phyloP scores from a whole-genome alignment of 2,329 filamentous ascomycete species.

The Penicillium thymicola region DNA sequence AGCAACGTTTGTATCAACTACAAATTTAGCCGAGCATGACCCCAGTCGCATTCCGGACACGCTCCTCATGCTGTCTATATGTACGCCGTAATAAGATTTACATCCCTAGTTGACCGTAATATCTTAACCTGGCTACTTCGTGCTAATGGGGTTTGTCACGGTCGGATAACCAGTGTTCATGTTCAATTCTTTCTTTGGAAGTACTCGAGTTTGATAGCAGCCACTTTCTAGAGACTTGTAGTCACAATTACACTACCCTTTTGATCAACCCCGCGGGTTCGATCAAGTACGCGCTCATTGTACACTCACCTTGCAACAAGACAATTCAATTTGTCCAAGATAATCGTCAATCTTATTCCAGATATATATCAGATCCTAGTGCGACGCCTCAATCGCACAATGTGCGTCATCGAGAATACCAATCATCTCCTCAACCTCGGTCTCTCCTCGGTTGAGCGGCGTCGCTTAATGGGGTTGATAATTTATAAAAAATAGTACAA shows the following conservation, averaged over 20 bases:
- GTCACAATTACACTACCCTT: neutral
- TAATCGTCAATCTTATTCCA: neutral
- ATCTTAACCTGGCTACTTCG: neutral
- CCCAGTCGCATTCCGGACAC: constrained; percentile 10
- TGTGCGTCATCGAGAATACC: neutral
- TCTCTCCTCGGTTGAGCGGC: neutral
- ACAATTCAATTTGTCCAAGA: neutral
- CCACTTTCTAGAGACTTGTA: constrained; percentile 9
- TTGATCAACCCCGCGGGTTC: neutral
- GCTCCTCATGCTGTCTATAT: neutral
- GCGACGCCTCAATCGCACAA: neutral
- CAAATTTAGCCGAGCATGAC: constrained; percentile 11
- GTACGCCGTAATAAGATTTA: constrained; percentile 13
- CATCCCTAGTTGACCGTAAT: constrained; percentile 13
- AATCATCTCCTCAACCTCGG: neutral
- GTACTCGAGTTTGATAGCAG: constrained; percentile 6
- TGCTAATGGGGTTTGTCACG: constrained; percentile 6
- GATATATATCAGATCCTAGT: neutral
- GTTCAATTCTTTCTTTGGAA: constrained; percentile 12
- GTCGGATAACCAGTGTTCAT: constrained; percentile 10
- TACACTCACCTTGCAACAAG: neutral
- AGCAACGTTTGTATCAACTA: too few relatives aligned
- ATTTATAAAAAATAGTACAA: neutral
- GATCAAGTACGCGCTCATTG: neutral
- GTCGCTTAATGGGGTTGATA: neutral